Conservation (phyloP, 2,329 filamentous ascomycete genomes). For the Cordyceps farinosa region DNA sequence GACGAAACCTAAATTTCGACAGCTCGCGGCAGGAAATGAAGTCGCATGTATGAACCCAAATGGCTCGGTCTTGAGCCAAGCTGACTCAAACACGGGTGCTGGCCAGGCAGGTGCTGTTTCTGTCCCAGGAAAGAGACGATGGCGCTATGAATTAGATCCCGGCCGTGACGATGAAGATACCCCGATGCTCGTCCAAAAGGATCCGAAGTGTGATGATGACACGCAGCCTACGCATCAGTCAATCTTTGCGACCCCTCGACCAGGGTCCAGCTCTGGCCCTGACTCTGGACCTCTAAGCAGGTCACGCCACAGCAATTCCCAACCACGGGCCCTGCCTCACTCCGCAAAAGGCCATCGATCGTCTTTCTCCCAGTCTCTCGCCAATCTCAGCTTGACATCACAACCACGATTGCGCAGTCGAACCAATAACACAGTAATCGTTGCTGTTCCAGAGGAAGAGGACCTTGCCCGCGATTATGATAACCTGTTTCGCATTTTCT, state of each 20-base stretch:
- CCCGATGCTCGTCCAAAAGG: constrained; percentile 84
- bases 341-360: constrained; percentile 17
- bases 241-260: constrained; percentile 29
- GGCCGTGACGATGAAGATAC: constrained; percentile 70
- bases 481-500: constrained; percentile 93
- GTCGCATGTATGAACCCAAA: constrained; percentile 35
- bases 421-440: constrained; percentile 30
- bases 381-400: constrained; percentile 62
- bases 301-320: constrained; percentile 44
- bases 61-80: constrained; percentile 14
- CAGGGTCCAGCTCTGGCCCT: constrained; percentile 47
- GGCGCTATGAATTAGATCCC: constrained; percentile 85
- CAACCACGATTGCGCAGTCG: constrained; percentile 37
- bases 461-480: constrained; percentile 89
- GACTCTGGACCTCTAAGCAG: constrained; percentile 27
- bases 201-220: constrained; percentile 33
- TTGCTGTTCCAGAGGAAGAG: constrained; percentile 57
- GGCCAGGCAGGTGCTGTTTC: constrained; percentile 9
- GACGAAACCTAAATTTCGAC: constrained; percentile 19
- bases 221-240: constrained; percentile 24
- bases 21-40: constrained; percentile 36
- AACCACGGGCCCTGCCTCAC: constrained; percentile 38
- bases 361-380: constrained; percentile 80
- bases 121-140: constrained; percentile 49
- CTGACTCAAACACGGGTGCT: constrained; percentile 12